Evolutionary conservation across 495 filamentous ascomycete genomes (phyloP), one percentile per base, ranked within the genome.

Genomic region (Penicillium taxi): DNA sequence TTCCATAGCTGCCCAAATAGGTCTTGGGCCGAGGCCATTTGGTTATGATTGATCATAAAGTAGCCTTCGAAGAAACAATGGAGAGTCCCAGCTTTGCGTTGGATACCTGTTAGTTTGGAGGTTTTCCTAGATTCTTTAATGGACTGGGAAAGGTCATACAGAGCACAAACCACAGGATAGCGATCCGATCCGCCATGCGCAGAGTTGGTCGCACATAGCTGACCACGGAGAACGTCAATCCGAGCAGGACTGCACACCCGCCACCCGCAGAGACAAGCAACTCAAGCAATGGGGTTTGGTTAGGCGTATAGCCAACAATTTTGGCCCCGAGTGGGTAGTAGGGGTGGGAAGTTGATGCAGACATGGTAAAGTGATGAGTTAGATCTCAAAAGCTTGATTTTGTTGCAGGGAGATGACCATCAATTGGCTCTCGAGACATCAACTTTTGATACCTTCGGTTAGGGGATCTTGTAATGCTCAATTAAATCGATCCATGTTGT

Each of bases 21-120:
- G 42, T 78, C 73, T 54, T 78, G 74, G 30, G 60, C 63, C 8
- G 64, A 59, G 3, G 63, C 74, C 71, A 83, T 77, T 21, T 53
- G 62, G 14, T 63, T 58, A 62, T 81, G 79, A 53, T 86, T 77
- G 41, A 74, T 53, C 47, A 81, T 73, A 47, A 81, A 90, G 57
- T 87, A 90, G n/a, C 86, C 82, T 64, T 93, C 86, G 50, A 93
- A 90, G 51, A 86, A 77, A 32, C 82, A 73, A 55, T 93, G 86
- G 13, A 90, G 68, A 29, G 50, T 69, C 13, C 79, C 79, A 34
- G 66, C 81, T 86, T 42, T 12, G 6, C n/a, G 26, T 22, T 20
- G 2, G 1, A 29, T 28, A 12, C 15, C 39, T 23, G 30, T 44
- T 18, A 55, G 37, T 44, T 17, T 31, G 11, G 16, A 9, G 23